Conservation (phyloP, 768 basidiomycete species). For the Mrakia frigida region DNA sequence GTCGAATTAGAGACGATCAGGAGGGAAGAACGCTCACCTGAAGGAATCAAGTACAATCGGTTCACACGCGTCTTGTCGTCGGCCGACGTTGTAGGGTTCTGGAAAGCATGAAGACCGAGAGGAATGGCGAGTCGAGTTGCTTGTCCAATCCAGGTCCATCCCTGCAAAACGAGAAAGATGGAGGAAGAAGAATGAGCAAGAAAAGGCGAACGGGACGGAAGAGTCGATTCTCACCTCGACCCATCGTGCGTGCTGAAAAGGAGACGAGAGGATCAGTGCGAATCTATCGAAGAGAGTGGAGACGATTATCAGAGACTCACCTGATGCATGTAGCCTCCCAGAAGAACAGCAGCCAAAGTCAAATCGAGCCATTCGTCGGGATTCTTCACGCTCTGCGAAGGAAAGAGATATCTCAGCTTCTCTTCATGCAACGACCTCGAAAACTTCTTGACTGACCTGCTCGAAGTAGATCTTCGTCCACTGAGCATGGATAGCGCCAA, state of each 20-base stretch:
- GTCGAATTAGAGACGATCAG: not conserved
- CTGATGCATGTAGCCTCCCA: not conserved
- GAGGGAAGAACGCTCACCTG: not conserved
- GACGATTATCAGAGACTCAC: not conserved
- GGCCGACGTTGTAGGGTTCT: not conserved
- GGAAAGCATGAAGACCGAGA: conserved; percentile 14
- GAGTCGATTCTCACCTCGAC: not conserved
- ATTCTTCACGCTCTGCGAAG: not conserved
- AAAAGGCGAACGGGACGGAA: not conserved
- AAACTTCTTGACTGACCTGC: not conserved
- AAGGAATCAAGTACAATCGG: not conserved
- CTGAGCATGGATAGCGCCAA: conserved; percentile 2
- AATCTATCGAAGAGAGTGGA: not conserved
- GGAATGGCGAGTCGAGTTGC: conserved; percentile 15
- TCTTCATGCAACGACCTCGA: not conserved
- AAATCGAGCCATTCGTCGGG: conserved; percentile 9
- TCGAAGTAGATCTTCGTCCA: conserved; percentile 26
- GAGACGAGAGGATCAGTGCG: not conserved
- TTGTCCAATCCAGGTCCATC: conserved; percentile 22
- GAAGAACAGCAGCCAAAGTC: not conserved
- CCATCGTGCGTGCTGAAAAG: not conserved
- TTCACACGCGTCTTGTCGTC: not conserved
- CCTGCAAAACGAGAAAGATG: not conserved
- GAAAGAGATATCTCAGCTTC: not conserved
- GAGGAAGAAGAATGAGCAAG: not conserved